Base-by-base conservation (phyloP, 768 basidiomycete genomes). In the Lactarius evosmus region DNA sequence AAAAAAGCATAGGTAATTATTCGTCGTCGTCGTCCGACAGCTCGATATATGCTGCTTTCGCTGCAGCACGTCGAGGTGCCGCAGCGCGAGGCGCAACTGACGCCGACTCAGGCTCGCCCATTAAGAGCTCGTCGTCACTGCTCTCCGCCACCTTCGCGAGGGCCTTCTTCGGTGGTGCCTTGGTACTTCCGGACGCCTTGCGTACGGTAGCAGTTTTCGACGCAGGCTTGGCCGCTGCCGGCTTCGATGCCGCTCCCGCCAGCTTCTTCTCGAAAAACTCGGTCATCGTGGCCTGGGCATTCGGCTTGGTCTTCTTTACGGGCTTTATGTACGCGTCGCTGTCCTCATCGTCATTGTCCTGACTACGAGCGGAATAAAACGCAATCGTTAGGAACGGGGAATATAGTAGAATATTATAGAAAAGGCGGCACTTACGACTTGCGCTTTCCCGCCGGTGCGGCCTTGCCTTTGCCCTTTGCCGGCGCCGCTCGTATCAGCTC, bases 151-250 rank as follows among this genome's bases (percentile, higher is more conserved):
- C 72, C 67, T 75, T 75, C 4, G 32, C 27, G 29, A 57, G n/a
- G 9, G 56, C 63, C 58, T 69, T 44, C 60, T 63, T 63, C 12
- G 65, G 63, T n/a, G 60, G 58, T 7, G 63, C 55, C 38, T 84
- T 84, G 76, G 83, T 85, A 71, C 76, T 84, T 71, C 81, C 80
- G 30, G 85, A 84, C 11, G 86, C 75, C 69, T 85, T 85, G 62
- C 80, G 78, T 32, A 68, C 69, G 30, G 72, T 72, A 4, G 64
- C 46, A 22, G 66, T 17, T 34, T 67, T 67, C 7, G 67, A 19
- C 1, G 63, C 55, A 2, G 60, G 57, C 29, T 69, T 71, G 32
- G 58, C 54, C 25, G 63, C 67, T 12, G 66, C 53, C 4, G 38
- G 16, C 58, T 67, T 69, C 29, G 60, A 46, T 14, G 38, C 38